Evolutionary conservation across 148 eudicot genomes (phyloP).

Genomic region (Bassia scoparia): DNA sequence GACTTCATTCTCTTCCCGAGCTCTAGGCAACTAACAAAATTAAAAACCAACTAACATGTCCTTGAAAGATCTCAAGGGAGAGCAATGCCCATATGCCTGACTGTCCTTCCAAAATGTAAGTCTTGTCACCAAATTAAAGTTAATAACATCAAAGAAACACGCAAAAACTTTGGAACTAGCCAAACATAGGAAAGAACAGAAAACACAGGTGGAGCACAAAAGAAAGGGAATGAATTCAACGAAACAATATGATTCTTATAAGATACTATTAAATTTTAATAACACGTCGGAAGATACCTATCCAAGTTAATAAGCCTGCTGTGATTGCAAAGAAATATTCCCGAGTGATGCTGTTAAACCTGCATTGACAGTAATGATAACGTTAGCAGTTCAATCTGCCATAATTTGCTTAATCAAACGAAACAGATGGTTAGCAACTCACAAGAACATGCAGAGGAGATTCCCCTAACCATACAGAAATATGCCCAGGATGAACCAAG

Average conservation of each 20-base stretch:
- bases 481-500: slow-evolving; percentile 84
- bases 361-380: slow-evolving; percentile 31
- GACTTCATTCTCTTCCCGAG: too few relatives aligned
- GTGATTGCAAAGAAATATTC: slow-evolving; percentile 80
- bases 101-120: slow-evolving; percentile 65
- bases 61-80: slow-evolving; percentile 55
- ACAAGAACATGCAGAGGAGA: slow-evolving; percentile 77
- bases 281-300: slow-evolving; percentile 47
- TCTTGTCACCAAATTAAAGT: slow-evolving; percentile 32
- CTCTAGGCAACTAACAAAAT: too few relatives aligned
- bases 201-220: too few relatives aligned
- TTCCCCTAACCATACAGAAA: slow-evolving; percentile 92
- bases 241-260: not conserved
- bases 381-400: not conserved
- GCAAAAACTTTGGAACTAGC: not conserved
- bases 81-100: slow-evolving; percentile 45
- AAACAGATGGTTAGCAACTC: slow-evolving; percentile 21
- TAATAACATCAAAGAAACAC: not conserved
- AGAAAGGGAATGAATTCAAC: not conserved
- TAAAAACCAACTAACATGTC: too few relatives aligned
- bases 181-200: not conserved
- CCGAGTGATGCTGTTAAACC: slow-evolving; percentile 63
- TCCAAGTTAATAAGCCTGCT: slow-evolving; percentile 60
- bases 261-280: not conserved
- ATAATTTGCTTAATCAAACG: not conserved